Evolutionary conservation across 2,329 filamentous ascomycete genomes (phyloP).

Genomic region (Paramyrothecium roridum): DNA sequence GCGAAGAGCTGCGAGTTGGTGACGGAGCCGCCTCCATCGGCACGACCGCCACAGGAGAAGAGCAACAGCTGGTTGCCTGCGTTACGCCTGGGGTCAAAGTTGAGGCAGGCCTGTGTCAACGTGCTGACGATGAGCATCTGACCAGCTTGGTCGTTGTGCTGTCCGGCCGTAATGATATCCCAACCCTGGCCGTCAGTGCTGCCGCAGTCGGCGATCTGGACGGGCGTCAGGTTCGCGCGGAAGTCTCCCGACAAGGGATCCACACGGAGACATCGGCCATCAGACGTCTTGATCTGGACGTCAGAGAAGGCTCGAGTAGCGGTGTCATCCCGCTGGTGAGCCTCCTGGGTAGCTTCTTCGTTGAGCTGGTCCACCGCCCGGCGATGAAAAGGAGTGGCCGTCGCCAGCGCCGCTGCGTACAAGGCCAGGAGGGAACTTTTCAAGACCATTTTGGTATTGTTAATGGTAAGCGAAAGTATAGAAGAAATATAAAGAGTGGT

Average conservation of each 20-base stretch:
- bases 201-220: slow-evolving; percentile 41
- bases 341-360: slow-evolving; percentile 38
- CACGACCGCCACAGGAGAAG: slow-evolving; percentile 57
- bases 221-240: slow-evolving; percentile 42
- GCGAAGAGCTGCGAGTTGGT: slow-evolving; percentile 50
- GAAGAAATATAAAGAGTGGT: neutral
- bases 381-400: neutral
- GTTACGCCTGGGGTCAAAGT: slow-evolving; percentile 50
- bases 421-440: slow-evolving; percentile 1
- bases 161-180: slow-evolving; percentile 46
- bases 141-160: slow-evolving; percentile 44
- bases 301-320: slow-evolving; percentile 41
- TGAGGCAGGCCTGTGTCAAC: slow-evolving; percentile 55
- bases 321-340: slow-evolving; percentile 39
- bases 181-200: slow-evolving; percentile 40
- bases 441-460: neutral
- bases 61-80: slow-evolving; percentile 50
- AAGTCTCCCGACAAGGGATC: slow-evolving; percentile 45
- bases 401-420: neutral
- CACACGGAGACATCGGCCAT: slow-evolving; percentile 43
- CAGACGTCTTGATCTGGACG: slow-evolving; percentile 40
- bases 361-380: slow-evolving; percentile 36
- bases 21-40: slow-evolving; percentile 48
- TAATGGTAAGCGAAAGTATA: neutral
- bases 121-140: slow-evolving; percentile 53